A percentile compares a stretch with the other conserved stretches of the same genome.
phyloP scores from a whole-genome alignment of 495 filamentous ascomycete genomes.

The Sordaria brevicollis region DNA sequence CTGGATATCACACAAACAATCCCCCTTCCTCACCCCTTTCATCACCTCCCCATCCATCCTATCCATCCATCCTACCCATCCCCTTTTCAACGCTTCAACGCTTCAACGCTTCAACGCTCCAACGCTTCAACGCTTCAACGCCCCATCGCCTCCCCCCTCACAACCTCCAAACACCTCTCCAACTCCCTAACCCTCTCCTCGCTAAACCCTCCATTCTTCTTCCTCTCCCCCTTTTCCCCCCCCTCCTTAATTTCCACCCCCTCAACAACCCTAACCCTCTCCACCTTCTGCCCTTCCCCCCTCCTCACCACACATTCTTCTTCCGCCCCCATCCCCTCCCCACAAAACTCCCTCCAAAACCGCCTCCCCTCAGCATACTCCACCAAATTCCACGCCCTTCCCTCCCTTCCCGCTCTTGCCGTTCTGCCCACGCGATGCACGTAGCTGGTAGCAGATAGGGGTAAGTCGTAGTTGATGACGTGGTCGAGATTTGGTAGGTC shows the following conservation, averaged over 20 bases:
- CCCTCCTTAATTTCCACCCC: slow-evolving; percentile 13
- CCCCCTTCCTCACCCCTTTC: too few relatives aligned
- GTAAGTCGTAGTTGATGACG: slow-evolving; percentile 92
- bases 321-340: slow-evolving; percentile 25
- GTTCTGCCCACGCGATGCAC: slow-evolving; percentile 91
- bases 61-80: too few relatives aligned
- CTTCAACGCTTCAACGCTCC: too few relatives aligned
- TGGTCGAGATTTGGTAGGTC: slow-evolving; percentile 70
- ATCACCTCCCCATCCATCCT: too few relatives aligned
- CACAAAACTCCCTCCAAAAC: slow-evolving; percentile 74
- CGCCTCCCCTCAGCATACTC: slow-evolving; percentile 68
- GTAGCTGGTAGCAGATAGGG: slow-evolving; percentile 66
- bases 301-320: slow-evolving; percentile 15
- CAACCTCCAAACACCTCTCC: slow-evolving; percentile 43
- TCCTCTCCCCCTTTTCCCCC: slow-evolving; percentile 25
- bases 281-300: slow-evolving; percentile 10
- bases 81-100: too few relatives aligned
- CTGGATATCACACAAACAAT: too few relatives aligned
- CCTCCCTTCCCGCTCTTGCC: slow-evolving; percentile 67
- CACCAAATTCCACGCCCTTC: slow-evolving; percentile 74
- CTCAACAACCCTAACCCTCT: slow-evolving; percentile 13
- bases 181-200: slow-evolving; percentile 47
- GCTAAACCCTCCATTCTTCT: slow-evolving; percentile 23
- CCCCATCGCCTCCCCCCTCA: slow-evolving; percentile 44
- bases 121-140: too few relatives aligned